Percentiles rank a stretch among this genome's conserved stretches.
These are phyloP conservation scores for Pouteria glomerata DNA, from an alignment of 148 eudicot species.

Conservation along the genomic window DNA sequence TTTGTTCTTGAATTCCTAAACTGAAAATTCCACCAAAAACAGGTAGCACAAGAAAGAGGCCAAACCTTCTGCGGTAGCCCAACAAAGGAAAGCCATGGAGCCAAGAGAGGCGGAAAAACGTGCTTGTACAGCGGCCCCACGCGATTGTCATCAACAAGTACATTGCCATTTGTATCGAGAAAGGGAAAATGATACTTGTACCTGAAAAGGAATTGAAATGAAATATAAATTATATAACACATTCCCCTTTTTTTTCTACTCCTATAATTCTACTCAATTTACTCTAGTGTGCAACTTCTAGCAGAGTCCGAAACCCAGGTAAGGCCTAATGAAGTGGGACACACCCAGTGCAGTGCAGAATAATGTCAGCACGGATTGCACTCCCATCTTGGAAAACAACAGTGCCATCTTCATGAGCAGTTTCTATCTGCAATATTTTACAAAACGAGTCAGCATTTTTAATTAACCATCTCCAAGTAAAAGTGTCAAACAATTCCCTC, in stretches of 20 bases:
- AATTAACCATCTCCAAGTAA: not conserved
- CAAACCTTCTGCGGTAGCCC: slow-evolving; percentile 86
- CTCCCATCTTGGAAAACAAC: slow-evolving; percentile 60
- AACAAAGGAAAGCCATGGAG: slow-evolving; percentile 87
- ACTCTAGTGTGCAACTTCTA: not conserved
- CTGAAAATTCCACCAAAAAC: not conserved
- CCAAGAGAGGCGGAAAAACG: slow-evolving; percentile 73
- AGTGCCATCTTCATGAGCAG: slow-evolving; percentile 58
- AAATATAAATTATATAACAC: not conserved
- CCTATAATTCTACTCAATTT: not conserved
- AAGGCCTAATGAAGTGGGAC: slow-evolving; percentile 4
- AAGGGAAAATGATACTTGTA: slow-evolving; percentile 88
- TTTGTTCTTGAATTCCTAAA: too few relatives aligned
- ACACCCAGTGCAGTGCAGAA: slow-evolving; percentile 93
- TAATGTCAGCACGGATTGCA: slow-evolving; percentile 54
- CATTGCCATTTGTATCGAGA: slow-evolving; percentile 48
- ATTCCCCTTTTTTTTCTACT: not conserved
- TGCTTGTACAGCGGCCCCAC: slow-evolving; percentile 95
- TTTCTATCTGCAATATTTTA: slow-evolving; percentile 51
- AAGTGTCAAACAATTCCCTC: slow-evolving; percentile 7
- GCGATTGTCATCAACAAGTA: slow-evolving; percentile 75
- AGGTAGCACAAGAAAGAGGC: not conserved
- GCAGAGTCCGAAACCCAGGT: not conserved
- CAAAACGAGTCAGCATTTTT: slow-evolving; percentile 7
- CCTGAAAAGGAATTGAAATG: slow-evolving; percentile 25